Evolutionary conservation across 2,329 filamentous ascomycete genomes (phyloP).

Genomic region (Aspergillus aculeatus): DNA sequence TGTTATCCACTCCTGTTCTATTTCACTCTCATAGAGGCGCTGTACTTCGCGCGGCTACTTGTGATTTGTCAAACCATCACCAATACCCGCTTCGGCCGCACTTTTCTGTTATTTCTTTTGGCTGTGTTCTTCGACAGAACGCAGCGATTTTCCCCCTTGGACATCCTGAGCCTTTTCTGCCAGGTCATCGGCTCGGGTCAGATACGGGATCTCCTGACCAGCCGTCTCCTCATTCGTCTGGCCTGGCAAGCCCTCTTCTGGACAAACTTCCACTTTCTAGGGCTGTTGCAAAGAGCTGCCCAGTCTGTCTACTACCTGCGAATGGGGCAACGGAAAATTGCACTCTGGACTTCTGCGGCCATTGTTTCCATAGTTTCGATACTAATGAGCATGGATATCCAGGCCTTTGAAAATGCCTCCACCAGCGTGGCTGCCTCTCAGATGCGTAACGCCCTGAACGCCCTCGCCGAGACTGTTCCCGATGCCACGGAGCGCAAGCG

Average conservation of each 20-base stretch:
- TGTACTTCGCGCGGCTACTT: not conserved
- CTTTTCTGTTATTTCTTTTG: not conserved
- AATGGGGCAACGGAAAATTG: not conserved
- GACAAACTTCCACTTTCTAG: not conserved
- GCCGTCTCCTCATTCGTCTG: not conserved
- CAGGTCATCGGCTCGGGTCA: not conserved
- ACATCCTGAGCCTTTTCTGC: not conserved
- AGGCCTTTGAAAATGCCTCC: slow-evolving; percentile 99
- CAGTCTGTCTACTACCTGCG: not conserved
- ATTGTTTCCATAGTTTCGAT: not conserved
- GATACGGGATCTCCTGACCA: not conserved
- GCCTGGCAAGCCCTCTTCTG: not conserved
- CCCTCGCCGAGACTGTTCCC: slow-evolving; percentile 83
- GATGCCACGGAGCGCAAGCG: slow-evolving; percentile 73
- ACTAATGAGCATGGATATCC: slow-evolving; percentile 12
- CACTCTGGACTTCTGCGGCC: not conserved
- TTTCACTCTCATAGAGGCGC: not conserved
- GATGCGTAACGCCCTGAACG: slow-evolving; percentile 97
- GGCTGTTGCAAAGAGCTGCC: not conserved
- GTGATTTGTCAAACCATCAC: not conserved
- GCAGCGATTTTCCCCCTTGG: not conserved
- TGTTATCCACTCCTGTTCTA: not conserved
- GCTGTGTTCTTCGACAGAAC: not conserved
- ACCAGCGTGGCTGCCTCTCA: slow-evolving; percentile 97
- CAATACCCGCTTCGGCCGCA: not conserved